These are phyloP conservation scores for Nicotiana tabacum DNA, from an alignment of 257 asterid genomes.

Conservation along the genomic window DNA sequence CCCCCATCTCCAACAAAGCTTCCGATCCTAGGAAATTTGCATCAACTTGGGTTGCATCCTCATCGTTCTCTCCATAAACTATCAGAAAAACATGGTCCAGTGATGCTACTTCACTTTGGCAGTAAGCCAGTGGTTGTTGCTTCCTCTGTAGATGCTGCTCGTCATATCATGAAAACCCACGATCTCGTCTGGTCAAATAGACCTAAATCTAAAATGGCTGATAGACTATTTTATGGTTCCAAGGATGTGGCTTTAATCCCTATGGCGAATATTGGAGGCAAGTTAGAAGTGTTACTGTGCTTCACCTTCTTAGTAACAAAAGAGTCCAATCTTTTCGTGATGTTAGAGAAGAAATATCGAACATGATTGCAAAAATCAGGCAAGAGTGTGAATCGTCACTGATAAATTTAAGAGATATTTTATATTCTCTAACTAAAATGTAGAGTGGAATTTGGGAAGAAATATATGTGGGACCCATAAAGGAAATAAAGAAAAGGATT, in stretches of 20 bases:
- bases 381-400: neutral
- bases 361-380: neutral
- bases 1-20: conserved; percentile 45
- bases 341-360: conserved; percentile 30
- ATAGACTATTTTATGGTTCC: conserved; percentile 13
- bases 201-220: conserved; percentile 23
- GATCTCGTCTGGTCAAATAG: conserved; percentile 31
- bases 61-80: conserved; percentile 35
- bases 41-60: conserved; percentile 35
- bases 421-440: conserved; percentile 26
- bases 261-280: conserved; percentile 49
- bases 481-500: too few species aligned
- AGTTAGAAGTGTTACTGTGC: conserved; percentile 30
- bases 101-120: conserved; percentile 45
- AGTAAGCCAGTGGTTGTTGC: conserved; percentile 29
- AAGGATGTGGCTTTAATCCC: conserved; percentile 26
- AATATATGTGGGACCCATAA: neutral
- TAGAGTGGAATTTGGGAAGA: conserved; percentile 40
- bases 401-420: conserved; percentile 28
- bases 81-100: conserved; percentile 30
- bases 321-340: conserved; percentile 31
- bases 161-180: conserved; percentile 37
- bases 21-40: conserved; percentile 40
- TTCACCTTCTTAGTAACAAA: conserved; percentile 41
- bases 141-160: conserved; percentile 36